phyloP scores from a whole-genome alignment of 768 basidiomycete species.

The Calocera viscosa region DNA sequence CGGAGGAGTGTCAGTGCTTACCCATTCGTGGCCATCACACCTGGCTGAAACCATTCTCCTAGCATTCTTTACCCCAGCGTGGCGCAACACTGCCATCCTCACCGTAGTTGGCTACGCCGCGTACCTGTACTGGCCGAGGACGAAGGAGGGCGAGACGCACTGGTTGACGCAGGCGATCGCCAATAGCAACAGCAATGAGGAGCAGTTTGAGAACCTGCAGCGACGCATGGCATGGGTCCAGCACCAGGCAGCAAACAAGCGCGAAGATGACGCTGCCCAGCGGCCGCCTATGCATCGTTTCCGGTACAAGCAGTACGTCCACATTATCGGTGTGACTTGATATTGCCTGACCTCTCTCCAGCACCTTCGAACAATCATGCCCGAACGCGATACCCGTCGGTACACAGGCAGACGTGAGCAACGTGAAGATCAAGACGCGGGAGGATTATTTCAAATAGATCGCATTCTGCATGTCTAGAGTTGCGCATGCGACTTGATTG shows the following conservation, averaged over 20 bases:
- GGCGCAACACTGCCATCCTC: neutral
- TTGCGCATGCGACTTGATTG: neutral
- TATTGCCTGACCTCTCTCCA: neutral
- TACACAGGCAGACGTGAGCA: neutral
- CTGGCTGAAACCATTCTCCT: neutral
- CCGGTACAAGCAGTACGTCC: neutral
- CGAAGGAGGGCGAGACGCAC: neutral
- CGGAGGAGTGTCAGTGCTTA: neutral
- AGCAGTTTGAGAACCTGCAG: neutral
- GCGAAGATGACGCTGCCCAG: neutral
- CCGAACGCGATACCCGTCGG: neutral
- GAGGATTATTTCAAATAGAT: neutral
- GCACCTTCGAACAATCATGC: neutral
- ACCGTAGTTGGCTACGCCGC: neutral
- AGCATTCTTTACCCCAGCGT: neutral
- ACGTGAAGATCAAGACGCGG: slow-evolving; percentile 5
- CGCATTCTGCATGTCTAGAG: neutral
- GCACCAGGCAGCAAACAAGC: neutral
- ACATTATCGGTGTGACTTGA: neutral
- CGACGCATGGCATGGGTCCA: neutral
- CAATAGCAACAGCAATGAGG: neutral
- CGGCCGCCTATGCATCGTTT: slow-evolving; percentile 6
- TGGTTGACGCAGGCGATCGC: neutral
- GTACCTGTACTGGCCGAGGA: neutral
- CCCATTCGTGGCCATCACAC: neutral